Conservation (phyloP, 257 asterid genomes). For the Plectranthus barbatus region DNA sequence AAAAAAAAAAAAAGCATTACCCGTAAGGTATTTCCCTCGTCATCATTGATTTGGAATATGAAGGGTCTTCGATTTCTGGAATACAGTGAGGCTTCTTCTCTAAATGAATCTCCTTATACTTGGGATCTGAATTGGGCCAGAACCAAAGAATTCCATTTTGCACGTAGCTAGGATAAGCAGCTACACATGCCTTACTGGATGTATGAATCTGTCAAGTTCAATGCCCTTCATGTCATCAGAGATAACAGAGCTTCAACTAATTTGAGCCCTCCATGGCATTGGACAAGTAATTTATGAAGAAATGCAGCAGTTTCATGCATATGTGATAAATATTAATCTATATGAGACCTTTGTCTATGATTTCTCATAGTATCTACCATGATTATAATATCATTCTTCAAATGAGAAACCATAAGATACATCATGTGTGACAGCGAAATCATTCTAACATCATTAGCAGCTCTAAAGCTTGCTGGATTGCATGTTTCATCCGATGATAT, state of each 20-base stretch:
- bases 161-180: constrained; percentile 74
- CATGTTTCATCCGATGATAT: not conserved
- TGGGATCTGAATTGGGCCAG: constrained; percentile 81
- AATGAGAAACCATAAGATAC: too few species aligned
- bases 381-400: not conserved
- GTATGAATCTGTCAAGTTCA: constrained; percentile 60
- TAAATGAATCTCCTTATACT: constrained; percentile 41
- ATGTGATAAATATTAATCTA: not conserved
- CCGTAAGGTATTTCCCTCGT: constrained; percentile 77
- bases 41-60: constrained; percentile 43
- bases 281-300: not conserved
- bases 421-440: not conserved
- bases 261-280: not conserved
- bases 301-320: not conserved
- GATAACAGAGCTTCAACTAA: not conserved
- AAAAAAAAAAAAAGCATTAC: constrained; percentile 18
- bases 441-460: not conserved
- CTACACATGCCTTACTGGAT: constrained; percentile 70
- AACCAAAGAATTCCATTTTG: constrained; percentile 90
- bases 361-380: not conserved
- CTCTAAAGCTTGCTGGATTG: not conserved
- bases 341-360: not conserved
- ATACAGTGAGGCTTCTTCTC: constrained; percentile 68
- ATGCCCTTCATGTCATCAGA: not conserved
- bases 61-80: constrained; percentile 85